Base-by-base conservation (phyloP, 2,329 filamentous ascomycete genomes). In the Tolypocladium tundrense region DNA sequence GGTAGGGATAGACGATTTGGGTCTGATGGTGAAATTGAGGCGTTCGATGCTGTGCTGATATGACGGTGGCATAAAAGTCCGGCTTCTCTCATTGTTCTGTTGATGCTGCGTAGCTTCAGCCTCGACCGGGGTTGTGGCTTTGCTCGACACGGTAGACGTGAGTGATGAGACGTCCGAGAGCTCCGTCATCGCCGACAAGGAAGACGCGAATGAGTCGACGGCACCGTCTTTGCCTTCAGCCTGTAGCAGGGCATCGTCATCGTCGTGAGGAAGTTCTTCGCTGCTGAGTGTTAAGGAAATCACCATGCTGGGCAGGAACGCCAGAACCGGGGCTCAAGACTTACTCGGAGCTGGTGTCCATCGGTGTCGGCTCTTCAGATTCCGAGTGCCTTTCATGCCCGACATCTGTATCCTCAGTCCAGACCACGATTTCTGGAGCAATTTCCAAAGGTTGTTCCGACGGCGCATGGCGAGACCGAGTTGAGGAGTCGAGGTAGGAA, bases 1-100 rank as follows among this genome's bases (percentile, higher is more conserved):
- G 57, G 83, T 77, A 19, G 93, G 92, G 66, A 99, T 92, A 19
- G 93, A 96, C 9, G 90, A 89, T 66, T 86, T 91, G 14, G 91
- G 88, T 45, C 82, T 82, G 60, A 88, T 83, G 65, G 86, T 82
- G 68, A 81, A 84, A 40, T 67, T 72, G 40, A 73, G 68, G 35
- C 70, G 68, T 56, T 74, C 71, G 59, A 67, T 63, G 55, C 70
- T 69, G 58, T 65, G 61, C 54, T 64, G 65, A 59, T 67, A 68
- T 9, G 66, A 63, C 21, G 64, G 64, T 37, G 67, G 62, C 54
- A 61, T 60, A 48, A 62, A 60, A 14, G 57, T 56, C 37, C 54
- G 56, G 37, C 55, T 57, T 16, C 61, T 55, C 31, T 65, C 64
- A 4, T 63, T 60, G 48, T 50, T 53, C 50, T 52, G 53, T 37